These are phyloP conservation scores for Cylindrotheca fusiformis DNA, from an alignment of 108 stramenopile genomes.

Conservation along the genomic window DNA sequence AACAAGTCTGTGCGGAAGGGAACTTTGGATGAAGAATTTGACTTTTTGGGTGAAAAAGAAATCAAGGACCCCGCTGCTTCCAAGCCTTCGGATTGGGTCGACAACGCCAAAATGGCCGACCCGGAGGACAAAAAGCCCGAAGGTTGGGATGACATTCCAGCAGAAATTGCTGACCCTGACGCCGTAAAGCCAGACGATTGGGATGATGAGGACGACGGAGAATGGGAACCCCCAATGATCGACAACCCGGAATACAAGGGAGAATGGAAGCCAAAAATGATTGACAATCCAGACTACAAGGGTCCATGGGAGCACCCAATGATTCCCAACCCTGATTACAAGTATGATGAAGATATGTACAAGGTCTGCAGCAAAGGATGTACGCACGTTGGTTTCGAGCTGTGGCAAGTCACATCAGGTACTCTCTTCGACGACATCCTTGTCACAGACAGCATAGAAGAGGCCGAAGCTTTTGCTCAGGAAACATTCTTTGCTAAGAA, in stretches of 20 bases:
- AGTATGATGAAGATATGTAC: slow-evolving; percentile 83
- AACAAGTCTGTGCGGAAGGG: slow-evolving; percentile 91
- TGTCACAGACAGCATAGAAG: slow-evolving; percentile 95
- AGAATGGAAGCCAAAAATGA: slow-evolving; percentile 92
- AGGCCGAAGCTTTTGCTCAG: slow-evolving; percentile 93
- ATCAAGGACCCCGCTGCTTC: slow-evolving; percentile 95
- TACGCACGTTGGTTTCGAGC: slow-evolving; percentile 98
- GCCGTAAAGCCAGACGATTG: slow-evolving; percentile 97
- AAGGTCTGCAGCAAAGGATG: slow-evolving; percentile 95
- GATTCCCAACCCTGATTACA: slow-evolving; percentile 96
- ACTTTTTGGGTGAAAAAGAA: slow-evolving; percentile 86
- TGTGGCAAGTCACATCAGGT: slow-evolving; percentile 98
- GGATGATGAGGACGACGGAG: slow-evolving; percentile 99
- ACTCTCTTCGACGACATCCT: slow-evolving; percentile 99
- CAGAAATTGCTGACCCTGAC: slow-evolving; percentile 92
- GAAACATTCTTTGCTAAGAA: slow-evolving; percentile 97
- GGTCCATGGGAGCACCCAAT: slow-evolving; percentile 93
- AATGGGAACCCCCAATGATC: slow-evolving; percentile 95
- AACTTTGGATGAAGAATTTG: slow-evolving; percentile 93
- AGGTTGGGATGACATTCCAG: slow-evolving; percentile 92
- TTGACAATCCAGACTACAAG: slow-evolving; percentile 98
- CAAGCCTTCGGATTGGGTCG: slow-evolving; percentile 98
- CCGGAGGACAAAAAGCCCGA: slow-evolving; percentile 97
- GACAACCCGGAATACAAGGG: slow-evolving; percentile 99
- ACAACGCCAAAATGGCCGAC: slow-evolving; percentile 91